These are phyloP conservation scores for Pulicaria dysenterica DNA, from an alignment of 129 eudicot genomes.

Conservation along the genomic window DNA sequence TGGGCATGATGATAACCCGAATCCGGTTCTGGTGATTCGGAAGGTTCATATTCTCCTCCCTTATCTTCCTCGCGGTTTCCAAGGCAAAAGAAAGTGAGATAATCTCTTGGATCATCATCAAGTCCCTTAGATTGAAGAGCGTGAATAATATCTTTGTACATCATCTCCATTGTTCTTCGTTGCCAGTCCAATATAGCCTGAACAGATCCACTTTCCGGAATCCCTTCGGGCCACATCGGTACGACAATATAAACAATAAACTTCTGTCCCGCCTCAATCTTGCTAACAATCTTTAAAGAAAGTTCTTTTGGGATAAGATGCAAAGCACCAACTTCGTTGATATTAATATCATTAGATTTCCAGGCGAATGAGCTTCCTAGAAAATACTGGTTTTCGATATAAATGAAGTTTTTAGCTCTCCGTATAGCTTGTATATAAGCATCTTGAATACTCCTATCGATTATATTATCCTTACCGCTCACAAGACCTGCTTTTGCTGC, in stretches of 20 bases:
- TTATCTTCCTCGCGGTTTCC: slow-evolving; percentile 76
- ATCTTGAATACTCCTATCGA: slow-evolving; percentile 85
- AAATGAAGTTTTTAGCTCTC: slow-evolving; percentile 70
- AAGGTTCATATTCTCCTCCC: slow-evolving; percentile 67
- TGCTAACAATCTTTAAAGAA: slow-evolving; percentile 68
- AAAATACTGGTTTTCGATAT: slow-evolving; percentile 83
- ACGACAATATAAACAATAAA: slow-evolving; percentile 72
- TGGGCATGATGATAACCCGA: slow-evolving; percentile 66
- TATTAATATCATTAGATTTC: slow-evolving; percentile 52
- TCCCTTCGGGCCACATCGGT: slow-evolving; percentile 96
- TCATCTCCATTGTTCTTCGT: slow-evolving; percentile 82
- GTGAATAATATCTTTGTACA: slow-evolving; percentile 71
- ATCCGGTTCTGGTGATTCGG: slow-evolving; percentile 64
- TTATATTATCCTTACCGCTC: slow-evolving; percentile 81
- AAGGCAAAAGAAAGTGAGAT: slow-evolving; percentile 82
- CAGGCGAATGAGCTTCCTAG: slow-evolving; percentile 76
- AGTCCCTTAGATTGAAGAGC: slow-evolving; percentile 61
- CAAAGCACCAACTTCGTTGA: slow-evolving; percentile 62
- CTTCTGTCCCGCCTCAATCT: slow-evolving; percentile 80
- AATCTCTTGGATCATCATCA: slow-evolving; percentile 71
- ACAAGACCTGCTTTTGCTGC: slow-evolving; percentile 79
- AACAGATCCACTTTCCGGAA: slow-evolving; percentile 88
- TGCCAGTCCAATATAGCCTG: slow-evolving; percentile 92
- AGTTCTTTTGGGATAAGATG: slow-evolving; percentile 86
- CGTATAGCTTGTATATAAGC: slow-evolving; percentile 84